A percentile compares a stretch with the other conserved stretches of the same genome.
phyloP scores from a whole-genome alignment of 306 rosid genomes.

The Rosa multiflora region DNA sequence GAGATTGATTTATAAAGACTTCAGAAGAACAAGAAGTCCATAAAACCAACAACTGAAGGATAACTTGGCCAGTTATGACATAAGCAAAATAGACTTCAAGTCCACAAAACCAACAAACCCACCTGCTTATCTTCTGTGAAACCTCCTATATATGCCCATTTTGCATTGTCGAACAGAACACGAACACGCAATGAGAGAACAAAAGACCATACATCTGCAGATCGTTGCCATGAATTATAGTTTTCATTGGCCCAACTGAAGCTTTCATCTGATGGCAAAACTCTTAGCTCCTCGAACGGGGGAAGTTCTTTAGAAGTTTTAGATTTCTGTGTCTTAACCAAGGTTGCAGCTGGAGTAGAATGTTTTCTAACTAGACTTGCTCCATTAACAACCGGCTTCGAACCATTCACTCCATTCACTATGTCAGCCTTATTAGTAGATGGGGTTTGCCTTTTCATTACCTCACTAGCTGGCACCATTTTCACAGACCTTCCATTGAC shows the following conservation, averaged over 20 bases:
- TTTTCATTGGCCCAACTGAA: slow-evolving; percentile 96
- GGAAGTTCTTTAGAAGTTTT: slow-evolving; percentile 50
- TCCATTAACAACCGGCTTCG: slow-evolving; percentile 57
- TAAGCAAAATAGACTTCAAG: slow-evolving; percentile 1
- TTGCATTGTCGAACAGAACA: slow-evolving; percentile 68
- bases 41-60: slow-evolving; percentile 23
- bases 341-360: slow-evolving; percentile 22
- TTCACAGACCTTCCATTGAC: slow-evolving; percentile 71
- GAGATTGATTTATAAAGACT: slow-evolving; percentile 10
- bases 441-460: slow-evolving; percentile 43
- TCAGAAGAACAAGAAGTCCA: slow-evolving; percentile 12
- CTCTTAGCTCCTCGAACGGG: slow-evolving; percentile 69
- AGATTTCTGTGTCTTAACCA: slow-evolving; percentile 42
- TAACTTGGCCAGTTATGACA: slow-evolving; percentile 7
- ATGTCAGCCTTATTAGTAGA: slow-evolving; percentile 42
- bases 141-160: slow-evolving; percentile 88
- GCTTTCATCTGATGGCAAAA: slow-evolving; percentile 87
- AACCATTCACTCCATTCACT: slow-evolving; percentile 46
- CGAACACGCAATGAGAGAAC: slow-evolving; percentile 80
- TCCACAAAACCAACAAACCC: slow-evolving; percentile 29
- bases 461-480: slow-evolving; percentile 80
- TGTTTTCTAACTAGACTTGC: slow-evolving; percentile 49
- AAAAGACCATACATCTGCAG: slow-evolving; percentile 89
- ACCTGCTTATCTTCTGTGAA: slow-evolving; percentile 90
- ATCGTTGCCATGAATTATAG: slow-evolving; percentile 80